Base-by-base conservation (phyloP, 495 filamentous ascomycete genomes). In the Penicillium angulare region DNA sequence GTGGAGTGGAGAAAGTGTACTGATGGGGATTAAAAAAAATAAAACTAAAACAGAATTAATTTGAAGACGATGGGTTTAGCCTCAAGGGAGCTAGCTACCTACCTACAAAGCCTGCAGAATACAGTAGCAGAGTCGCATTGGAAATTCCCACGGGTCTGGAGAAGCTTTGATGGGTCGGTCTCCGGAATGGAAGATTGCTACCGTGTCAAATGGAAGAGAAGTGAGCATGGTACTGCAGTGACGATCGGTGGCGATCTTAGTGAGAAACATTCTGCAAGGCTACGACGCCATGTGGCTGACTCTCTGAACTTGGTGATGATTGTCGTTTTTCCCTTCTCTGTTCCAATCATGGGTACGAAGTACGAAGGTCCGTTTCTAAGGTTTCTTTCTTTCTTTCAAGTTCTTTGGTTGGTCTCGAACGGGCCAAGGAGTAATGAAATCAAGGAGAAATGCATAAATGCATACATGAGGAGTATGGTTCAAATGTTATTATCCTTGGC, bases 191-290 rank as follows among this genome's bases (percentile, higher is more conserved):
- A 62, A 53, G 43, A 57, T 41, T 65, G 59, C 61, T 65, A 65
- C 61, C 32, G 61, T 64, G 32, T 50, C 61, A 57, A 55, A 57
- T 9, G 36, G 43, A 21, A n/a, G 24, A 38, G 32, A 23, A 2
- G 48, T 45, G 49, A 34, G 53, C 46, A 60, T 57, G 60, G 49
- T 21, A 20, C 36, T 34, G 49, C 51, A 24, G 32, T 47, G 60
- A 53, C 47, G 58, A 56, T 54, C 43, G 35, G 53, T 60, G 46
- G 46, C 52, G 51, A 51, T 53, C 41, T 18, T 39, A 42, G 29
- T 32, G 26, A 59, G 50, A 64, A 43, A 56, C 61, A 61, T 61
- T 59, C 61, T 61, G 61, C 61, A 64, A 64, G 58, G 61, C 50
- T 50, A 63, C 54, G 45, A 56, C 47, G 52, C 61, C 61, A 64